phyloP scores from a whole-genome alignment of 345 rosid genomes.

The Geranium rotundifolium region DNA sequence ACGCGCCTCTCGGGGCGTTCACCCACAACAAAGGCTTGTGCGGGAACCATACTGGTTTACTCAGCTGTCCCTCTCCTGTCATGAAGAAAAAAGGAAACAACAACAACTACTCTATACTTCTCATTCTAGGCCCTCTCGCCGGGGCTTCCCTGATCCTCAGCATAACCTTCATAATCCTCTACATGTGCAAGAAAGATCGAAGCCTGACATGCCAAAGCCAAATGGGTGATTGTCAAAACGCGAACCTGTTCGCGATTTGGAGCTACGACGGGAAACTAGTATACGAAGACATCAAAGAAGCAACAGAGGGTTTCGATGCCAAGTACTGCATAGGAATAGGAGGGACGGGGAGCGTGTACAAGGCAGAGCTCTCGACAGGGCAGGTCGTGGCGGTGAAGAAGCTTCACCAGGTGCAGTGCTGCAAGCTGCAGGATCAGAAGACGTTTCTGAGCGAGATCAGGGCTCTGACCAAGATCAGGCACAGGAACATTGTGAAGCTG shows the following conservation, averaged over 20 bases:
- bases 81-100: slow-evolving; percentile 1
- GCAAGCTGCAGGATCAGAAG: neutral
- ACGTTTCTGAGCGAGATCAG: slow-evolving; percentile 12
- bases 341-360: slow-evolving; percentile 27
- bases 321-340: slow-evolving; percentile 24
- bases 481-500: slow-evolving; percentile 17
- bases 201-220: neutral
- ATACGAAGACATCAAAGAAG: slow-evolving; percentile 17
- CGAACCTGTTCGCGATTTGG: slow-evolving; percentile 14
- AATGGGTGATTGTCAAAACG: slow-evolving; percentile 4
- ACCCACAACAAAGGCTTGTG: slow-evolving; percentile 28
- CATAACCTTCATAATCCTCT: slow-evolving; percentile 7
- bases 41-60: slow-evolving; percentile 10
- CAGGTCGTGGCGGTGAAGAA: slow-evolving; percentile 19
- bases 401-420: slow-evolving; percentile 3
- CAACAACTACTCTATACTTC: neutral
- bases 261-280: slow-evolving; percentile 19
- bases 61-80: slow-evolving; percentile 11
- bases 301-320: slow-evolving; percentile 18
- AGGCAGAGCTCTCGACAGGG: slow-evolving; percentile 16
- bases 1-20: slow-evolving; percentile 10
- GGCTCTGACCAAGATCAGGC: slow-evolving; percentile 13
- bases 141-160: slow-evolving; percentile 9
- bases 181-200: slow-evolving; percentile 3
- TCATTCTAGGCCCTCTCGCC: slow-evolving; percentile 12